Conservation (phyloP, 371 early-diverging fungal genomes). For the Capillidium rhysosporum region DNA sequence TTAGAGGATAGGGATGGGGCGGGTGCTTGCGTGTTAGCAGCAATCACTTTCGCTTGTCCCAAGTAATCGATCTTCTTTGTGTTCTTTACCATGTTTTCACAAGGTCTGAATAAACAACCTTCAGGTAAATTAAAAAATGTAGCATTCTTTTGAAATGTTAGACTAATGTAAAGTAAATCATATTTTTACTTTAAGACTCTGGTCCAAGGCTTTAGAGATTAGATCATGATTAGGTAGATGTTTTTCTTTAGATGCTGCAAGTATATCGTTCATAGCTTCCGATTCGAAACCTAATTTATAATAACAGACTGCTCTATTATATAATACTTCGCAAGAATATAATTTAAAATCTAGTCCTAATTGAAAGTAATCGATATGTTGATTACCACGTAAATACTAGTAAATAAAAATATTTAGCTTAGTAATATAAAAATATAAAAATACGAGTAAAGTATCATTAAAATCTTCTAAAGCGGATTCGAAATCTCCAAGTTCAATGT, state of each 20-base stretch:
- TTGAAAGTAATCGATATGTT: conserved; percentile 84
- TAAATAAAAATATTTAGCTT: not conserved
- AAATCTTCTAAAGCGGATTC: conserved; percentile 26
- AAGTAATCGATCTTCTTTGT: conserved; percentile 54
- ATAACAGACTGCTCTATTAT: conserved; percentile 74
- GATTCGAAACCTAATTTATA: conserved; percentile 50
- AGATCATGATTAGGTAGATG: conserved; percentile 50
- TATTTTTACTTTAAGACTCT: not conserved
- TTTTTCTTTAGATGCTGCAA: conserved; percentile 42
- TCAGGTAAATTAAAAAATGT: conserved; percentile 60
- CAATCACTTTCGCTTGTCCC: conserved; percentile 58
- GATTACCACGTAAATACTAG: conserved; percentile 71
- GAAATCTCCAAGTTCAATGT: conserved; percentile 57
- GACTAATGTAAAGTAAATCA: not conserved
- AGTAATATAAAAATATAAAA: not conserved
- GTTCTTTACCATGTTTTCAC: conserved; percentile 59
- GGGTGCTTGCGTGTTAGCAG: conserved; percentile 21
- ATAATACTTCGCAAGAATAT: conserved; percentile 68
- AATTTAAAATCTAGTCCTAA: conserved; percentile 71
- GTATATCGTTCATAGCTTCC: conserved; percentile 52
- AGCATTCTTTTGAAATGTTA: conserved; percentile 19
- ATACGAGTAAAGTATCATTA: conserved; percentile 35
- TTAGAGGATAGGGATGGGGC: not conserved
- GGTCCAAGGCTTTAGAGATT: conserved; percentile 42
- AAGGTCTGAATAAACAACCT: conserved; percentile 58